Evolutionary conservation across 768 basidiomycete species (phyloP).

Genomic region (Podaxis sp.): DNA sequence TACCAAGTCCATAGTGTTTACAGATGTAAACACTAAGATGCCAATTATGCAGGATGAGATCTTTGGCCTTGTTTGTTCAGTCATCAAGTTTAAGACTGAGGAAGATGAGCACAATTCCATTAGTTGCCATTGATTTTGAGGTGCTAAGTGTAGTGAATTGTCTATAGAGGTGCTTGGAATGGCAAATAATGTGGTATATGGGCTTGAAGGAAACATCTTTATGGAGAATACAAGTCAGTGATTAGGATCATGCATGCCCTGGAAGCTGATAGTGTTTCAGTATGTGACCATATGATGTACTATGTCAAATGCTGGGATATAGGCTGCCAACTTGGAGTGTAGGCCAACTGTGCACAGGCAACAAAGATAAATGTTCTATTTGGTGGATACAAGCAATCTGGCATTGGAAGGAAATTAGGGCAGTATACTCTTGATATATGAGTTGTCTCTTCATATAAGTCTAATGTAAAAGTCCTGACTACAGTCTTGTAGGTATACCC

Average conservation of each 20-base stretch:
- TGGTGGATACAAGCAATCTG: slow-evolving; percentile 74
- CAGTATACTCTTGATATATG: slow-evolving; percentile 59
- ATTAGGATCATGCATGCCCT: too few species aligned
- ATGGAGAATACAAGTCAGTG: too few species aligned
- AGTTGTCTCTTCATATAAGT: slow-evolving; percentile 19
- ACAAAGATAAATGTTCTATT: slow-evolving; percentile 56
- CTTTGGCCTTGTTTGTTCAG: not conserved
- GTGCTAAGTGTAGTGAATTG: not conserved
- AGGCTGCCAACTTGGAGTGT: not conserved
- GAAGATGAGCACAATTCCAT: not conserved
- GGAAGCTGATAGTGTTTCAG: not conserved
- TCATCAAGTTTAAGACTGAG: not conserved
- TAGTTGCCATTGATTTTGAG: not conserved
- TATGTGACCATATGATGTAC: not conserved
- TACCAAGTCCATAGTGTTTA: not conserved
- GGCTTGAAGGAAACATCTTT: not conserved
- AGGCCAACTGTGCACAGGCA: slow-evolving; percentile 43
- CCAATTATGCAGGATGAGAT: not conserved
- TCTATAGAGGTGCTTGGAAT: not conserved
- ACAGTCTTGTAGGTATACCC: slow-evolving; percentile 40
- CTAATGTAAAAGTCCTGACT: not conserved
- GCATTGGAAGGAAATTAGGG: slow-evolving; percentile 67
- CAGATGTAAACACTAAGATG: not conserved
- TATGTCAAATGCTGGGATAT: not conserved
- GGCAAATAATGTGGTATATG: not conserved